These are phyloP conservation scores for Colletotrichum costaricense DNA, from an alignment of 2,329 filamentous ascomycete genomes.

Conservation along the genomic window DNA sequence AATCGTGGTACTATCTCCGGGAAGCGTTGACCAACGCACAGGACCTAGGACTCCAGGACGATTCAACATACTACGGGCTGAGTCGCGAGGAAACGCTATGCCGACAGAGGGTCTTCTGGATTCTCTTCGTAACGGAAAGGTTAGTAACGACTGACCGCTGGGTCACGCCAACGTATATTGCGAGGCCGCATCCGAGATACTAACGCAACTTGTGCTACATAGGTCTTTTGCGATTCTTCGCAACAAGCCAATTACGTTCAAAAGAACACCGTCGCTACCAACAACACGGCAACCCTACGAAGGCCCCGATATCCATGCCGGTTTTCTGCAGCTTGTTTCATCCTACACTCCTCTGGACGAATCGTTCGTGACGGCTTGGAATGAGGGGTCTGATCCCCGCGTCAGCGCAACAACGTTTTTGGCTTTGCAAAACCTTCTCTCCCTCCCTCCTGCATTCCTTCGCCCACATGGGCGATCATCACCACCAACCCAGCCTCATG, in stretches of 20 bases:
- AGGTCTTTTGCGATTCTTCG: constrained; percentile 73
- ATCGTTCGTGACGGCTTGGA: constrained; percentile 73
- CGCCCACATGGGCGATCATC: constrained; percentile 41
- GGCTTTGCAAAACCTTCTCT: constrained; percentile 47
- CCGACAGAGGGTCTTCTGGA: constrained; percentile 69
- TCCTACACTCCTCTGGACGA: constrained; percentile 73
- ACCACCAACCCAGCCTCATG: constrained; percentile 40
- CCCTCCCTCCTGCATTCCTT: constrained; percentile 47
- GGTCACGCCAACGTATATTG: not conserved
- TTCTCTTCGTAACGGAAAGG: constrained; percentile 72
- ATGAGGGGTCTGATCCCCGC: constrained; percentile 60
- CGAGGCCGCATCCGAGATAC: not conserved
- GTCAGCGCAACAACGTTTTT: constrained; percentile 48
- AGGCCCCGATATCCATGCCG: constrained; percentile 62
- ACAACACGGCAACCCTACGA: constrained; percentile 65
- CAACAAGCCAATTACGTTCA: constrained; percentile 71
- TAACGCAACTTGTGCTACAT: constrained; percentile 7
- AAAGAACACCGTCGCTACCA: constrained; percentile 67
- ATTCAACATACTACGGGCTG: constrained; percentile 62
- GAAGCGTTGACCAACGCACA: constrained; percentile 71
- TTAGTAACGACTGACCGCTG: constrained; percentile 39
- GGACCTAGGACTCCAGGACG: constrained; percentile 68
- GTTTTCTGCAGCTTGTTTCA: constrained; percentile 70
- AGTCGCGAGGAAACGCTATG: constrained; percentile 63
- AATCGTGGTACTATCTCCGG: constrained; percentile 71